Conservation (phyloP, 345 rosid genomes). For the Brassica nigra region DNA sequence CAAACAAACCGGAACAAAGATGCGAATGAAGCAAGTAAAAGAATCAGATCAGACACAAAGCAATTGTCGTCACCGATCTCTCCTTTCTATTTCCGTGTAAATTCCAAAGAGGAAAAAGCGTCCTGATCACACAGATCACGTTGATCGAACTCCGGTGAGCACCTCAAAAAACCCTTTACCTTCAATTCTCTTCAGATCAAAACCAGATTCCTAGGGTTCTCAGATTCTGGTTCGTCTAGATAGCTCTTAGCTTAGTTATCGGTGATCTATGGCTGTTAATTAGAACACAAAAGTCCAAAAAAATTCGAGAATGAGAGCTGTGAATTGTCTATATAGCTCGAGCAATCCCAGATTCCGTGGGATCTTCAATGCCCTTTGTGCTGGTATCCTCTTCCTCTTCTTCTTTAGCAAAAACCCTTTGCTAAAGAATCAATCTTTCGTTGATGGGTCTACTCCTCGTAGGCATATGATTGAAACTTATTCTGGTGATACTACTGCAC, state of each 20-base stretch:
- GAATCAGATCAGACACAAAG: slow-evolving; percentile 17
- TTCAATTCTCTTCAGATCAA: slow-evolving; percentile 7
- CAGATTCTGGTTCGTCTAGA: background rate
- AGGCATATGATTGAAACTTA: slow-evolving; percentile 39
- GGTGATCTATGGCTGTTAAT: slow-evolving; percentile 11
- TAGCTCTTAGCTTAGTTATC: background rate
- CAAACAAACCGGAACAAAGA: background rate
- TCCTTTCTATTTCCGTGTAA: slow-evolving; percentile 8
- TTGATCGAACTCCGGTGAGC: slow-evolving; percentile 10
- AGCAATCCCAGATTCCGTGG: slow-evolving; percentile 47
- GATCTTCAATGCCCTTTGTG: slow-evolving; percentile 48
- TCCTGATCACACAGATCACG: slow-evolving; percentile 6
- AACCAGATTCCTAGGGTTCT: slow-evolving; percentile 14
- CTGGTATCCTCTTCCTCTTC: slow-evolving; percentile 42
- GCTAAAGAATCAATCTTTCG: slow-evolving; percentile 35
- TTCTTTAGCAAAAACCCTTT: slow-evolving; percentile 42
- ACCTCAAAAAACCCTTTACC: background rate
- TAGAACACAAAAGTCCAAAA: background rate
- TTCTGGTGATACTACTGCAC: slow-evolving; percentile 29
- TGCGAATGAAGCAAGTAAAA: slow-evolving; percentile 1
- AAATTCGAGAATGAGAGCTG: slow-evolving; percentile 37
- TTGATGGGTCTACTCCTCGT: slow-evolving; percentile 36
- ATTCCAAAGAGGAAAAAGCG: background rate
- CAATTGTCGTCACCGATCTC: background rate
- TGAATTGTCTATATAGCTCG: slow-evolving; percentile 31